Evolutionary conservation across 2,329 filamentous ascomycete genomes (phyloP).

Genomic region (Ophiostoma piceae): DNA sequence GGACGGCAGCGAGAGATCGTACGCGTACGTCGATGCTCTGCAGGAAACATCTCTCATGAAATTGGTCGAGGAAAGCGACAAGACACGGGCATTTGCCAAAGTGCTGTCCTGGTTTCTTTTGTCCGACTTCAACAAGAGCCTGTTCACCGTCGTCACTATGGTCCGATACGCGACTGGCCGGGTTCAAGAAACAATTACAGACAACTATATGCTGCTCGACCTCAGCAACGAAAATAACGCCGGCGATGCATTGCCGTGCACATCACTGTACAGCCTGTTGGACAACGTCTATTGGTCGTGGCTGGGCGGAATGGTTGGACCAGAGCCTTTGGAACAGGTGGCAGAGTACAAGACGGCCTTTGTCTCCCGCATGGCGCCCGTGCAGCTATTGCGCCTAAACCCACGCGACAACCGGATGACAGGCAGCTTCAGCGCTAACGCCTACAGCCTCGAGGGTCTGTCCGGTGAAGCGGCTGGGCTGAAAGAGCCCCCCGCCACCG

Average conservation of each 20-base stretch:
- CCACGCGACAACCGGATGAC: slow-evolving; percentile 17
- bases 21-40: slow-evolving; percentile 47
- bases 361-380: slow-evolving; percentile 19
- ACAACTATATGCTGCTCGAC: slow-evolving; percentile 1
- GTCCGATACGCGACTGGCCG: background rate
- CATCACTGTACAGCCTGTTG: background rate
- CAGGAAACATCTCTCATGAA: background rate
- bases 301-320: background rate
- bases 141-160: slow-evolving; percentile 20
- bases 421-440: background rate
- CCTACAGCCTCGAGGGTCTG: background rate
- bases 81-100: slow-evolving; percentile 44
- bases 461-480: background rate
- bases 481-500: background rate
- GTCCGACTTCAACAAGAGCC: background rate
- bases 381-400: slow-evolving; percentile 28
- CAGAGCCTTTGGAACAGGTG: background rate
- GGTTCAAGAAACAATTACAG: background rate
- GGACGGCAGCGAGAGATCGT: slow-evolving; percentile 55
- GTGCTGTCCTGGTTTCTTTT: slow-evolving; percentile 31
- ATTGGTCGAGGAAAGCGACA: slow-evolving; percentile 29
- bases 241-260: background rate
- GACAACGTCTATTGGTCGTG: background rate
- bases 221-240: background rate
- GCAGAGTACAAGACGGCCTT: slow-evolving; percentile 19